Evolutionary conservation across 345 rosid genomes (phyloP), one percentile per base, ranked within the genome.

Genomic region (Dipteronia sinensis): DNA sequence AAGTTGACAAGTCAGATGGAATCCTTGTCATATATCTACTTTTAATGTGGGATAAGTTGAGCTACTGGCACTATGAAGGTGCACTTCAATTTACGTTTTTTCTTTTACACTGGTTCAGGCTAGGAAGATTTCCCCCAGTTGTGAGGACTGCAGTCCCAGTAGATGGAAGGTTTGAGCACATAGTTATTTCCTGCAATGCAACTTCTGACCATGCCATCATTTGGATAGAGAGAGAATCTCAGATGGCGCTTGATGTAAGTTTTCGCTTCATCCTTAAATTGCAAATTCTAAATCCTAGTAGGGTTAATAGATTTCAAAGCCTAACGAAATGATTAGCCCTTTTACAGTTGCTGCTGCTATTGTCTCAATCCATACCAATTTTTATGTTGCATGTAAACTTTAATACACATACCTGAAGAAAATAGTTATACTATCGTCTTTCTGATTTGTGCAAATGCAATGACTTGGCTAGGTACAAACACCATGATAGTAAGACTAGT

Each of bases 101-200:
- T 44, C 3, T 38, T 40, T 62, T 55, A 25, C 22, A 11, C 56
- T 75, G 79, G 79, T 84, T 81, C 84, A 96, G 99, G 88, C 67
- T 89, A 4, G 95, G 97, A 85, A 89, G 97, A 80, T 88, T 80
- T 89, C 99, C 98, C 22, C 97, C 99, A 0, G 90, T 92, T 80
- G 99, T 96, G 83, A 92, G 92, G 85, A 96, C 97, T 23, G 99
- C 99, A 67, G 99, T 94, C 6, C 99, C 99, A 23, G 98, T 96
- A 67, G 97, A 96, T 82, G 97, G 98, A 77, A 90, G 98, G 76
- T 96, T 96, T 76, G 98, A 96, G 89, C 97, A 91, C 81, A 79
- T 88, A 10, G 97, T 91, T 80, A 92, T 96, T 69, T 92, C 98
- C 20, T 92, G 97, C 83, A 96, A 94, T 82, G 94, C 94, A 58